phyloP scores from a whole-genome alignment of 257 asterid species.

The Jacaranda copaia region DNA sequence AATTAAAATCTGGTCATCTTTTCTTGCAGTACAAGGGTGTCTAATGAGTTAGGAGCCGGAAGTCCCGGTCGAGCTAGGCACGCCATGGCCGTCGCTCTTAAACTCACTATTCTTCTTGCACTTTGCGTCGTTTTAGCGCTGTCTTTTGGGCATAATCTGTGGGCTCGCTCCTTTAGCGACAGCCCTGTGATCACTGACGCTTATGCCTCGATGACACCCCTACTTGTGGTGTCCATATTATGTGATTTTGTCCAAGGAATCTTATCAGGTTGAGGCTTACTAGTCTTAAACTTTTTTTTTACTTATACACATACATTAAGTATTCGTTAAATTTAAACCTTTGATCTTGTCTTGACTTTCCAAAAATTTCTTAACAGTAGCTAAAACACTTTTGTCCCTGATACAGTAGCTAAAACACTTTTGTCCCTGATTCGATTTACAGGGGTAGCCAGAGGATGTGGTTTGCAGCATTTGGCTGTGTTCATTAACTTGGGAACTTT shows the following conservation, averaged over 20 bases:
- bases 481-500: constrained; percentile 63
- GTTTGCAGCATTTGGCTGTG: constrained; percentile 76
- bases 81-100: constrained; percentile 70
- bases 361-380: neutral
- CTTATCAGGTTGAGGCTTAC: constrained; percentile 58
- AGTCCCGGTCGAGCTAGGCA: constrained; percentile 64
- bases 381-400: neutral
- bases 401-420: neutral
- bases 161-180: constrained; percentile 75
- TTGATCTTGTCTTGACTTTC: too few relatives aligned
- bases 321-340: too few relatives aligned
- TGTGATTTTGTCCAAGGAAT: constrained; percentile 73
- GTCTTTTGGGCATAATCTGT: constrained; percentile 57
- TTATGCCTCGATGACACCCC: constrained; percentile 69
- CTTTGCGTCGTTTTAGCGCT: constrained; percentile 50
- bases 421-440: neutral
- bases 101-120: constrained; percentile 55
- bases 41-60: constrained; percentile 86
- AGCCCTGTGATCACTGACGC: constrained; percentile 55
- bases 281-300: too few relatives aligned
- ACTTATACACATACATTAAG: too few relatives aligned
- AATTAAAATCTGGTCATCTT: neutral
- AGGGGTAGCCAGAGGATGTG: constrained; percentile 90
- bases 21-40: constrained; percentile 80
- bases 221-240: constrained; percentile 56